These are phyloP conservation scores for Solanum lignicaule DNA, from an alignment of 257 asterid genomes.

Conservation along the genomic window DNA sequence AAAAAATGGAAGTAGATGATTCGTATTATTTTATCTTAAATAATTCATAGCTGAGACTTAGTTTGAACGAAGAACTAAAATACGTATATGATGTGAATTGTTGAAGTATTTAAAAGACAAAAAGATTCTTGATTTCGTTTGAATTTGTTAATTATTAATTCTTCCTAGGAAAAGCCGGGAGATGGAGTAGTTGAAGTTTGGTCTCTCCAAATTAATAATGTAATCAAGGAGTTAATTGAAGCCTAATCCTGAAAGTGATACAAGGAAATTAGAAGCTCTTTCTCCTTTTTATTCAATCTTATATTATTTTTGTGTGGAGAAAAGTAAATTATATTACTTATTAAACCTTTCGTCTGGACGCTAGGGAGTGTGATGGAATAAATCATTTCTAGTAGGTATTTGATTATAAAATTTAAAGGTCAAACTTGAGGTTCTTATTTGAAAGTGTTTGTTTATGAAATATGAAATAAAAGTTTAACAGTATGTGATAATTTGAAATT, in stretches of 20 bases:
- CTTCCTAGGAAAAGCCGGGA: not conserved
- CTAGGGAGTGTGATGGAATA: not conserved
- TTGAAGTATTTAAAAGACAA: not conserved
- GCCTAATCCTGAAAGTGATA: not conserved
- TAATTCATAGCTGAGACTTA: not conserved
- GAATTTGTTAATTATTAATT: not conserved
- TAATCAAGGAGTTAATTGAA: not conserved
- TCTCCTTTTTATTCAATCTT: not conserved
- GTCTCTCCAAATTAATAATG: not conserved
- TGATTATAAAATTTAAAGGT: not conserved
- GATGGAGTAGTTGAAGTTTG: not conserved
- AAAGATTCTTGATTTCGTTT: not conserved
- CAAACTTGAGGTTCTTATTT: not conserved
- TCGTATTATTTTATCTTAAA: not conserved
- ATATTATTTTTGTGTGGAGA: not conserved
- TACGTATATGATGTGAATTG: not conserved
- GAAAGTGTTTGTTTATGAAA: not conserved
- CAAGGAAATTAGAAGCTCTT: not conserved
- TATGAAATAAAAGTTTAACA: not conserved
- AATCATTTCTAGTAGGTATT: too few relatives aligned
- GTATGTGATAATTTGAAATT: not conserved
- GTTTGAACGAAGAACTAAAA: not conserved
- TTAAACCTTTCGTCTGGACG: not conserved
- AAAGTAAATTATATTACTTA: not conserved
- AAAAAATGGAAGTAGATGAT: not conserved